phyloP scores from a whole-genome alignment of 805 yeast species.

The Saturnispora bothae region DNA sequence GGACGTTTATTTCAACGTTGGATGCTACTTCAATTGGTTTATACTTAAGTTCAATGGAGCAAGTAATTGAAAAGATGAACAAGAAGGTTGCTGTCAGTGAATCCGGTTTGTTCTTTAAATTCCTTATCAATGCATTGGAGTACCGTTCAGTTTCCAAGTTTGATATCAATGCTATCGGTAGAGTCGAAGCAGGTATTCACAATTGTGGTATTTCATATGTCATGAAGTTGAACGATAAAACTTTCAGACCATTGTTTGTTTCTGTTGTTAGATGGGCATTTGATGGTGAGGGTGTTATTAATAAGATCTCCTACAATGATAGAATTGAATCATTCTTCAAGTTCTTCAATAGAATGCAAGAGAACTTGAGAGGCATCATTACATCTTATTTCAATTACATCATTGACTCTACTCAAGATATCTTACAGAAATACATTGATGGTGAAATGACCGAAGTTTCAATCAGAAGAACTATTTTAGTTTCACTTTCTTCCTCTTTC shows the following conservation, averaged over 20 bases:
- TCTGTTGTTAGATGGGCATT: constrained; percentile 85
- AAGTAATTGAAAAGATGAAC: constrained; percentile 53
- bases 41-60: constrained; percentile 56
- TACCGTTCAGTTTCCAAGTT: constrained; percentile 50
- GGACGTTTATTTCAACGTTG: constrained; percentile 36
- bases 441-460: constrained; percentile 36
- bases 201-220: constrained; percentile 66
- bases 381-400: constrained; percentile 83
- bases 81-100: constrained; percentile 68
- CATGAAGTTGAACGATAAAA: constrained; percentile 86
- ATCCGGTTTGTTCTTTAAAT: constrained; percentile 55
- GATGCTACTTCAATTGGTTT: constrained; percentile 51
- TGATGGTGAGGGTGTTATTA: constrained; percentile 59
- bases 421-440: constrained; percentile 41
- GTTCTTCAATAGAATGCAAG: constrained; percentile 78
- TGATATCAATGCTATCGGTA: constrained; percentile 63
- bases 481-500: constrained; percentile 70
- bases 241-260: constrained; percentile 87
- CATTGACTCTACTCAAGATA: constrained; percentile 54
- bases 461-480: constrained; percentile 63
- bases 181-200: constrained; percentile 72
- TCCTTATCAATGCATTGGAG: constrained; percentile 63
- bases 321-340: constrained; percentile 70
- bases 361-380: constrained; percentile 72
- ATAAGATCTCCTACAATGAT: constrained; percentile 37